These are phyloP conservation scores for Gnomoniopsis sp. DNA, from an alignment of 2,329 filamentous ascomycete genomes.

Conservation along the genomic window DNA sequence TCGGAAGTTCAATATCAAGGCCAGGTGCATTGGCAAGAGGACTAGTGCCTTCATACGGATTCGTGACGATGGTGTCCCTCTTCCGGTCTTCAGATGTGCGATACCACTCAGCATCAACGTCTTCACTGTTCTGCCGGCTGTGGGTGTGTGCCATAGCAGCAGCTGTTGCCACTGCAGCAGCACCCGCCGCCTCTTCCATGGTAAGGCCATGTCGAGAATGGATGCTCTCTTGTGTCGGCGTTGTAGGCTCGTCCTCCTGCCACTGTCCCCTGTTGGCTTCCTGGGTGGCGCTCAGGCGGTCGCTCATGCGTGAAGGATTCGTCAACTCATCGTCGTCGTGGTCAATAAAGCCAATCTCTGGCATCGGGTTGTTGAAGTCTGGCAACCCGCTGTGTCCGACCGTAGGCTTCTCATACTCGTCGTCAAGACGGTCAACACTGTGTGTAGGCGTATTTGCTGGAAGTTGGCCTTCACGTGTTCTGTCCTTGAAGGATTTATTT, in stretches of 20 bases:
- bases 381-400: conserved; percentile 70
- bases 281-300: conserved; percentile 57
- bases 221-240: conserved; percentile 34
- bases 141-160: conserved; percentile 43
- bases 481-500: conserved; percentile 65
- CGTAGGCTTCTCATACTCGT: conserved; percentile 45
- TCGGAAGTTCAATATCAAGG: conserved; percentile 26
- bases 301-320: conserved; percentile 80
- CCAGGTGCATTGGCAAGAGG: conserved; percentile 55
- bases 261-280: conserved; percentile 24
- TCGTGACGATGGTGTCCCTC: conserved; percentile 63
- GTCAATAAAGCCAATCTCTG: conserved; percentile 66
- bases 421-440: conserved; percentile 52
- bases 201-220: conserved; percentile 31
- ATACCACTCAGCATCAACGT: conserved; percentile 63
- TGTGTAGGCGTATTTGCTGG: conserved; percentile 55
- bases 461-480: conserved; percentile 53
- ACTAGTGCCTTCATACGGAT: conserved; percentile 64
- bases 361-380: conserved; percentile 66
- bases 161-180: conserved; percentile 50
- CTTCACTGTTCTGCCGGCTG: conserved; percentile 52
- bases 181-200: conserved; percentile 44
- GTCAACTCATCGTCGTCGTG: conserved; percentile 69
- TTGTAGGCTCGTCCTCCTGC: conserved; percentile 22
- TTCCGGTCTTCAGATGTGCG: conserved; percentile 61